phyloP scores from a whole-genome alignment of 192 early-diverging fungal species.

The Umbelopsis ramanniana region DNA sequence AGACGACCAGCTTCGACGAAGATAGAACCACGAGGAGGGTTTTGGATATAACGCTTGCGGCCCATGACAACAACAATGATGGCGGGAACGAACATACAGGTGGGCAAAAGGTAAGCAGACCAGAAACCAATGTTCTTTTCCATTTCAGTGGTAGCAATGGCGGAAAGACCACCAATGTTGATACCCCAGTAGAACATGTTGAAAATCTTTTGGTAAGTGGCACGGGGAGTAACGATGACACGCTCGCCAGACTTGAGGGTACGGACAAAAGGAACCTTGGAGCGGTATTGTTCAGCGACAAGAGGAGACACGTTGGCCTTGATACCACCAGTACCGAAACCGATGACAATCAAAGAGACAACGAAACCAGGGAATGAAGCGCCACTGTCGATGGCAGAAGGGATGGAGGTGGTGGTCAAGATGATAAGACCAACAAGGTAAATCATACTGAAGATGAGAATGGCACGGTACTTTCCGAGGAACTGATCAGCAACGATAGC shows the following conservation, averaged over 20 bases:
- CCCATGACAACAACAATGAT: conserved; percentile 55
- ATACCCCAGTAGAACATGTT: conserved; percentile 85
- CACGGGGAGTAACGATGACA: conserved; percentile 66
- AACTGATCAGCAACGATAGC: conserved; percentile 75
- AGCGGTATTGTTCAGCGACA: conserved; percentile 73
- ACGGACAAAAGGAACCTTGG: conserved; percentile 62
- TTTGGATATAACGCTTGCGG: conserved; percentile 53
- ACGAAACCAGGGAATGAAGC: conserved; percentile 69
- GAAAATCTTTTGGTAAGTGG: conserved; percentile 78
- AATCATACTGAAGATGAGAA: conserved; percentile 63
- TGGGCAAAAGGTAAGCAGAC: conserved; percentile 61
- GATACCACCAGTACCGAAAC: conserved; percentile 79
- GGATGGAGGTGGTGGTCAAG: conserved; percentile 66
- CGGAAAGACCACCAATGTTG: conserved; percentile 69
- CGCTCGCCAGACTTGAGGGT: conserved; percentile 56
- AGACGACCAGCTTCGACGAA: conserved; percentile 55
- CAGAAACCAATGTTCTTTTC: conserved; percentile 66
- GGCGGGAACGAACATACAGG: conserved; percentile 57
- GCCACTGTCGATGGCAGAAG: conserved; percentile 55
- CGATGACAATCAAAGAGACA: conserved; percentile 74
- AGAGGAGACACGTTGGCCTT: conserved; percentile 80
- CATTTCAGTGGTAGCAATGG: conserved; percentile 57
- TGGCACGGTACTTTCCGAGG: conserved; percentile 77
- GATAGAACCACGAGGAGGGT: conserved; percentile 64
- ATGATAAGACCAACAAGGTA: conserved; percentile 70